Percentiles rank a stretch among this genome's conserved stretches.
Conservation (phyloP, 2,329 filamentous ascomycete species). For the Cercospora beticola region DNA sequence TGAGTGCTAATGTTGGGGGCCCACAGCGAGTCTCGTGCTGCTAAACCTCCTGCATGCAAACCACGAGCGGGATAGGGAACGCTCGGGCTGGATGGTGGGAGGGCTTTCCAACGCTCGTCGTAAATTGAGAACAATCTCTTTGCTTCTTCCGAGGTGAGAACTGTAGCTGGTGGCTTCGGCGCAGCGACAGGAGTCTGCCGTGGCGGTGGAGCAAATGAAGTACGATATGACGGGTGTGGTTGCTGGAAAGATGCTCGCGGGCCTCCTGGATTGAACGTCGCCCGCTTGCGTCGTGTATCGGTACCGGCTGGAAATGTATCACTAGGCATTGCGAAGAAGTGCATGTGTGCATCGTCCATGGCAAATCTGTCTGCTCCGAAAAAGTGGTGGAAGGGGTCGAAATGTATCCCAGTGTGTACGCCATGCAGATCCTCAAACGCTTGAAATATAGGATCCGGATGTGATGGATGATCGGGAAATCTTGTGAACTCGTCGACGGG, state of each 20-base stretch:
- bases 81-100: constrained; percentile 29
- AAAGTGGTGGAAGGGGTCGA: constrained; percentile 21
- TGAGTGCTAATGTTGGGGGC: constrained; percentile 27
- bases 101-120: constrained; percentile 32
- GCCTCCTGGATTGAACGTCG: constrained; percentile 20
- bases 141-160: constrained; percentile 32
- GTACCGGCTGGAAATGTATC: constrained; percentile 3
- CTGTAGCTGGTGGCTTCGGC: constrained; percentile 25
- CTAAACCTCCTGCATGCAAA: constrained; percentile 30
- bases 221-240: constrained; percentile 3
- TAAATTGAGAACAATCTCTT: constrained; percentile 31
- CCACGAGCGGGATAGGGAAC: constrained; percentile 36
- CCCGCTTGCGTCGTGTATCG: constrained; percentile 20
- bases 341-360: constrained; percentile 16
- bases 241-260: constrained; percentile 6
- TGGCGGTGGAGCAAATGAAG: constrained; percentile 10
- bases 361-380: constrained; percentile 17
- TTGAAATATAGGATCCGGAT: constrained; percentile 24
- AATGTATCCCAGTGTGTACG: constrained; percentile 13
- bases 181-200: constrained; percentile 16
- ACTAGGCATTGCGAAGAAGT: constrained; percentile 28
- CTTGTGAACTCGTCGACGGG: constrained; percentile 20
- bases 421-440: constrained; percentile 24
- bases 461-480: constrained; percentile 17
- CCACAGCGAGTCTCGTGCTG: constrained; percentile 30